phyloP scores from a whole-genome alignment of 2,329 filamentous ascomycete genomes.

The Phyllosticta capitalensis region DNA sequence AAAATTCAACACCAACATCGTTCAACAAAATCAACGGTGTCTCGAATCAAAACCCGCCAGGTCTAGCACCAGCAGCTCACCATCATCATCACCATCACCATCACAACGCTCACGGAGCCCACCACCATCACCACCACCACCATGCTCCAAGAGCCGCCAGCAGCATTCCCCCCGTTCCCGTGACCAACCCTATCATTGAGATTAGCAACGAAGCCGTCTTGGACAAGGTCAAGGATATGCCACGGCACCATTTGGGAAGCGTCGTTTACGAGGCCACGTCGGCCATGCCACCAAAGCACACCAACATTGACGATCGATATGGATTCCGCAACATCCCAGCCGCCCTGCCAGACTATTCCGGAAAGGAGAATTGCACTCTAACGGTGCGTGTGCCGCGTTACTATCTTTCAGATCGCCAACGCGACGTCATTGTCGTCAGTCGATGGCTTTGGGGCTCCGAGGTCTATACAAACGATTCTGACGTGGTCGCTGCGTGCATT shows the following conservation, averaged over 20 bases:
- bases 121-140: constrained; percentile 32
- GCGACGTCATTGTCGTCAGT: constrained; percentile 75
- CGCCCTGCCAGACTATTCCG: constrained; percentile 63
- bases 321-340: constrained; percentile 53
- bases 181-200: constrained; percentile 13
- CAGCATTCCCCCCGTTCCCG: neutral
- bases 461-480: constrained; percentile 92
- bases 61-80: constrained; percentile 17
- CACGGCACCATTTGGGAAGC: constrained; percentile 70
- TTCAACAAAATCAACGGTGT: constrained; percentile 12
- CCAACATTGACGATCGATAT: constrained; percentile 42
- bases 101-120: constrained; percentile 17
- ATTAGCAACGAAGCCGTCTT: constrained; percentile 14
- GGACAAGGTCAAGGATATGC: constrained; percentile 7
- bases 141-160: constrained; percentile 19
- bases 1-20: constrained; percentile 16
- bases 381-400: constrained; percentile 78
- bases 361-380: constrained; percentile 74
- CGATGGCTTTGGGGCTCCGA: constrained; percentile 87
- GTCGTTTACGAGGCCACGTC: constrained; percentile 69
- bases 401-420: constrained; percentile 58
- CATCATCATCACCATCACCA: constrained; percentile 32
- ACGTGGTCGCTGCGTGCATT: constrained; percentile 84
- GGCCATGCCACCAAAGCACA: constrained; percentile 32
- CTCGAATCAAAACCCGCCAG: constrained; percentile 16